phyloP scores from a whole-genome alignment of 2,329 filamentous ascomycete species.

The Botryotinia convoluta region DNA sequence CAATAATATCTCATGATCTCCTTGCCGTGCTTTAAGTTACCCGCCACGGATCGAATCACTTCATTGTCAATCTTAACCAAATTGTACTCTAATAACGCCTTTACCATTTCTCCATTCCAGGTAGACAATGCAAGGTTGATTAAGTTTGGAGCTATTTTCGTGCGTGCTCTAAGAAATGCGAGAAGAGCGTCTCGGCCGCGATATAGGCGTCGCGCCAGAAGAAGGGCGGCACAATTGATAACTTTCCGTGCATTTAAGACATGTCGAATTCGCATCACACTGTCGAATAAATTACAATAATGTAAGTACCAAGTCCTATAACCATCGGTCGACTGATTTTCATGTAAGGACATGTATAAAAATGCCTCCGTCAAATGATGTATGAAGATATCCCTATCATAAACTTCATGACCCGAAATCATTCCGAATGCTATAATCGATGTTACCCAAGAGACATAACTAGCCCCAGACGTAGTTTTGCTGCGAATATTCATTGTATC shows the following conservation, averaged over 20 bases:
- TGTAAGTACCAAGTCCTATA: fast-evolving
- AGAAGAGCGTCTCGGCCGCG: neutral
- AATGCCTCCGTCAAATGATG: neutral
- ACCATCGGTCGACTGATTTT: too few relatives aligned
- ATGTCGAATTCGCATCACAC: too few relatives aligned
- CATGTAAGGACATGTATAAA: neutral
- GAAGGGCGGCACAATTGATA: neutral
- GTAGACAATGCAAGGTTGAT: neutral
- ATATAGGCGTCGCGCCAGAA: neutral
- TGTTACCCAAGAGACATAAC: too few relatives aligned
- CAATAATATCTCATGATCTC: neutral
- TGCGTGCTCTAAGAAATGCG: neutral
- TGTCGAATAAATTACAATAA: fast-evolving
- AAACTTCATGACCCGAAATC: too few relatives aligned
- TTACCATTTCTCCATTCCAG: neutral
- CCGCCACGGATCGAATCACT: neutral
- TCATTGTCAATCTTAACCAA: neutral
- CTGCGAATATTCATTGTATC: neutral
- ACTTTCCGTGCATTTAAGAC: neutral
- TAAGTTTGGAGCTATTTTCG: neutral
- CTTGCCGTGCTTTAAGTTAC: neutral
- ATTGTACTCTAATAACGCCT: neutral
- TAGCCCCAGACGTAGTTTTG: fast-evolving
- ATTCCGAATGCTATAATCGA: too few relatives aligned
- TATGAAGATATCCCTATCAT: neutral